phyloP scores from a whole-genome alignment of 805 yeast species.

The Grigorovia transvaalensis region DNA sequence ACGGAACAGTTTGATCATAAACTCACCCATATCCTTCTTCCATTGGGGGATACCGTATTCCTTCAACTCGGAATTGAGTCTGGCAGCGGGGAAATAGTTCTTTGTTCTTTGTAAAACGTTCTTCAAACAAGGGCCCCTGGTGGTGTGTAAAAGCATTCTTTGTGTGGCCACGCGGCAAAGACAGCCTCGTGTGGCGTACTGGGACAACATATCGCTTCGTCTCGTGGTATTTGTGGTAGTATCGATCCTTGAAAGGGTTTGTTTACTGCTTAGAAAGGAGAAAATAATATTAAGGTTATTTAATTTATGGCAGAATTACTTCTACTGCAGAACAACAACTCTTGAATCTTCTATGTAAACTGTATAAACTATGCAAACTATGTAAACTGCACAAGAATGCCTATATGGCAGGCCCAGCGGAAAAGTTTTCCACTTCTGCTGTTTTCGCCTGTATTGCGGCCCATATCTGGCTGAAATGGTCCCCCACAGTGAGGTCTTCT shows the following conservation, averaged over 20 bases:
- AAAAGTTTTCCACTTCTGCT: not conserved
- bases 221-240: not conserved
- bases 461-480: constrained; percentile 23
- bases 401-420: not conserved
- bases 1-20: constrained; percentile 46
- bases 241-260: not conserved
- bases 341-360: no score
- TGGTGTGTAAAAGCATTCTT: not conserved
- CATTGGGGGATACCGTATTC: constrained; percentile 36
- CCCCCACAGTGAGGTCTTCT: constrained; percentile 19
- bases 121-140: not conserved
- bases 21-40: constrained; percentile 54
- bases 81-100: constrained; percentile 28
- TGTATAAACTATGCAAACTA: no score
- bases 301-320: no score
- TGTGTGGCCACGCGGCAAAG: not conserved
- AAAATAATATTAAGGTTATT: not conserved
- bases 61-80: constrained; percentile 31
- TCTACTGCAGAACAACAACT: no score
- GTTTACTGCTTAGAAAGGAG: no score
- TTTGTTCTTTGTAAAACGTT: not conserved
- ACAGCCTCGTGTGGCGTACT: not conserved
- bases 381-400: no score
- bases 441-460: constrained; percentile 6
- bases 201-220: not conserved